phyloP scores from a whole-genome alignment of 192 early-diverging fungal species.

The Spizellomyces sp. region DNA sequence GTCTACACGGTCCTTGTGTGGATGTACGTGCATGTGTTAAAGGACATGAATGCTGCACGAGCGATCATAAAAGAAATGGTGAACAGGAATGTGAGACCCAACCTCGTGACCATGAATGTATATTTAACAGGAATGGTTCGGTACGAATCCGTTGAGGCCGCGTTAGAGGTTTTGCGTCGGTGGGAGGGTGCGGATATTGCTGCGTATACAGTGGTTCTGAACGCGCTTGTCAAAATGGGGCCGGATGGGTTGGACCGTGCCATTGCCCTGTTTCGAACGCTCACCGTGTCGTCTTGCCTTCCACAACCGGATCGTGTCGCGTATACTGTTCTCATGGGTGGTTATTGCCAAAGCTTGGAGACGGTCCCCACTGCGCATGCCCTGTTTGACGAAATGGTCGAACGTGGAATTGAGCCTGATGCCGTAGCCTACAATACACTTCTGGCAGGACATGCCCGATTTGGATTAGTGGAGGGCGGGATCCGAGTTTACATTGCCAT shows the following conservation, averaged over 20 bases:
- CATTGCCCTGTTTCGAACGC: neutral
- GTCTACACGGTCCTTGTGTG: constrained; percentile 23
- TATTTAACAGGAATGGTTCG: constrained; percentile 8
- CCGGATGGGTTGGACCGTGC: constrained; percentile 5
- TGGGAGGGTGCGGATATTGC: constrained; percentile 1
- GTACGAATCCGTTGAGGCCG: constrained; percentile 1
- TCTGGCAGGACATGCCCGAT: constrained; percentile 18
- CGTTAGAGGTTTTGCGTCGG: neutral
- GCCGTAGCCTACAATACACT: constrained; percentile 20
- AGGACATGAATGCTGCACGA: neutral
- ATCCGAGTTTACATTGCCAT: constrained; percentile 10
- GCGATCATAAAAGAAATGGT: constrained; percentile 2
- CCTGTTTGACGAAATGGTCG: constrained; percentile 15
- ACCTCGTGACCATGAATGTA: constrained; percentile 1
- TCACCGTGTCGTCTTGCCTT: neutral
- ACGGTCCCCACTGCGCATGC: constrained; percentile 1
- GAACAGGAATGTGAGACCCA: neutral
- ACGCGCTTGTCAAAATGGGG: constrained; percentile 1
- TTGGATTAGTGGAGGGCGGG: neutral
- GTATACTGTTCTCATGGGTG: constrained; percentile 24
- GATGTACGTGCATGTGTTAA: constrained; percentile 1
- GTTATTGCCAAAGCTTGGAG: neutral
- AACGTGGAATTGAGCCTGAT: constrained; percentile 15
- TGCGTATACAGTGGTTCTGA: constrained; percentile 9
- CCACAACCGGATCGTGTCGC: constrained; percentile 8